These are phyloP conservation scores for Xylariaceae sp. DNA, from an alignment of 2,329 filamentous ascomycete species.

Conservation along the genomic window DNA sequence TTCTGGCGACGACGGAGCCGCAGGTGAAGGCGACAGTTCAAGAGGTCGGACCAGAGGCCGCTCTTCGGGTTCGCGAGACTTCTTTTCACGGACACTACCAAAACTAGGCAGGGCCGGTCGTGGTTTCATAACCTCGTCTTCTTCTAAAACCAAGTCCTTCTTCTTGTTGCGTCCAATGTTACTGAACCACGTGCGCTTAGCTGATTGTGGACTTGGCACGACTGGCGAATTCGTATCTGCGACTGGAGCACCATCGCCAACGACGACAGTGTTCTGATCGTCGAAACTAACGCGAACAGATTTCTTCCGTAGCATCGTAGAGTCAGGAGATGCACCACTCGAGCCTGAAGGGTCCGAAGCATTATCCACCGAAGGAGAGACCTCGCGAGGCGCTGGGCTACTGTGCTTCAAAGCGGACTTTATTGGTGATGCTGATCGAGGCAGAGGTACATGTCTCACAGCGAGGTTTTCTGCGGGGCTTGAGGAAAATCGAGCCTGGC, in stretches of 20 bases:
- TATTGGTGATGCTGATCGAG: constrained; percentile 69
- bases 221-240: constrained; percentile 40
- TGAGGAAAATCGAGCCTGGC: constrained; percentile 65
- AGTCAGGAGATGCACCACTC: constrained; percentile 35
- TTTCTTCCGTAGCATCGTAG: constrained; percentile 53
- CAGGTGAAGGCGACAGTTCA: constrained; percentile 35
- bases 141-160: constrained; percentile 51
- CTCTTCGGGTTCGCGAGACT: constrained; percentile 52
- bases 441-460: constrained; percentile 65
- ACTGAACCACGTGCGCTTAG: constrained; percentile 52
- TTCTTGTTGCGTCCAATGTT: constrained; percentile 49
- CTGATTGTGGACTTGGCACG: constrained; percentile 37
- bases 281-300: constrained; percentile 76
- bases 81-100: constrained; percentile 68
- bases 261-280: constrained; percentile 57
- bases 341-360: constrained; percentile 43
- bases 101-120: constrained; percentile 71
- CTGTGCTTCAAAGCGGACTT: constrained; percentile 74
- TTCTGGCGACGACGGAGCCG: constrained; percentile 27
- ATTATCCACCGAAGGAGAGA: constrained; percentile 51
- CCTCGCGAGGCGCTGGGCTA: constrained; percentile 49
- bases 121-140: constrained; percentile 71
- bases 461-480: constrained; percentile 50
- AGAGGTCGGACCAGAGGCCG: constrained; percentile 56
- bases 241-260: constrained; percentile 45